These are phyloP conservation scores for Penicillium sp. DNA, from an alignment of 2,329 filamentous ascomycete species.

Conservation along the genomic window DNA sequence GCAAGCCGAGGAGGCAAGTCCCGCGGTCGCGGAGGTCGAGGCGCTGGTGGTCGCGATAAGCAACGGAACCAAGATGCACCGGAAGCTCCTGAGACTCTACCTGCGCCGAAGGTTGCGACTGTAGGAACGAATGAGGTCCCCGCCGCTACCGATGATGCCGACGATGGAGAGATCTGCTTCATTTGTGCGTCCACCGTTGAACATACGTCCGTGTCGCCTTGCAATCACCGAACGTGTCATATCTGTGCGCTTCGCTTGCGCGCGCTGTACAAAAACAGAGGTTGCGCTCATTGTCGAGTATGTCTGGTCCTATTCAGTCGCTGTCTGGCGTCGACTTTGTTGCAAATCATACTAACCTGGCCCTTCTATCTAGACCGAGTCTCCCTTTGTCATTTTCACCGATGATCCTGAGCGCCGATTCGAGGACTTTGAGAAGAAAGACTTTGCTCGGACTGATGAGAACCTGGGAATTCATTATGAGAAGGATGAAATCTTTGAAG, in stretches of 20 bases:
- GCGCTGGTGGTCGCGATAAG: constrained; percentile 42
- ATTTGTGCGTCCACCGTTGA: constrained; percentile 92
- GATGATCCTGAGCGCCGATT: constrained; percentile 81
- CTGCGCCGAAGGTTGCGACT: constrained; percentile 32
- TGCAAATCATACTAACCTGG: constrained; percentile 18
- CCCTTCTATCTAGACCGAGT: constrained; percentile 46
- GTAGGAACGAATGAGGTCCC: constrained; percentile 40
- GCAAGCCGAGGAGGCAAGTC: constrained; percentile 45
- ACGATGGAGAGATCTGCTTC: constrained; percentile 87
- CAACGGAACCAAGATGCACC: constrained; percentile 32
- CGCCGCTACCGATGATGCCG: constrained; percentile 54
- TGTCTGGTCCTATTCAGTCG: constrained; percentile 42
- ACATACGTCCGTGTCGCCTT: constrained; percentile 87
- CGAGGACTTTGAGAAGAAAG: constrained; percentile 76
- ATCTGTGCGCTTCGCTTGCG: constrained; percentile 91
- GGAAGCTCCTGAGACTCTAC: constrained; percentile 24
- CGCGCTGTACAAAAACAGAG: constrained; percentile 93
- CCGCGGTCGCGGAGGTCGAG: constrained; percentile 43
- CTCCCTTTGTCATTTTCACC: constrained; percentile 83
- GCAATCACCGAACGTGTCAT: constrained; percentile 96
- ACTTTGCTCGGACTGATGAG: constrained; percentile 79
- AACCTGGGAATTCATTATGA: constrained; percentile 93
- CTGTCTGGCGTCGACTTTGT: background rate
- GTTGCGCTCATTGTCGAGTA: constrained; percentile 94
- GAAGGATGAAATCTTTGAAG: constrained; percentile 85